Evolutionary conservation across 257 asterid species (phyloP).

Genomic region (Solanum pennellii): DNA sequence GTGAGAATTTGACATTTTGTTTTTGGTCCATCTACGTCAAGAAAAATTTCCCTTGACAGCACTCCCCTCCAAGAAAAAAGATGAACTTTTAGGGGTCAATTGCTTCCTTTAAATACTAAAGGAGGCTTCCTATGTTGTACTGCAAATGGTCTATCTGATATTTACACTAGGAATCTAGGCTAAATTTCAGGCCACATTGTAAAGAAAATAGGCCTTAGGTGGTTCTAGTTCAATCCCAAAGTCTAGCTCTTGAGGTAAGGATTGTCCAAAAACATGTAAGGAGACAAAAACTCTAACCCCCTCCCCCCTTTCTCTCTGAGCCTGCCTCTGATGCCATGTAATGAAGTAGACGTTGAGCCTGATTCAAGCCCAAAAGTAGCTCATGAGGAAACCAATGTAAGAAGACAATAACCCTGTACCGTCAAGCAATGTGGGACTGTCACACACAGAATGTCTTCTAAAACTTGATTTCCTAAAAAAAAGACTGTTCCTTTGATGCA

Average conservation of each 20-base stretch:
- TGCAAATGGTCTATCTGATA: not conserved
- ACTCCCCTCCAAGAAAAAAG: not conserved
- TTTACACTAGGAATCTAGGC: not conserved
- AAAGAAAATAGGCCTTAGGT: not conserved
- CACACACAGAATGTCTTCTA: not conserved
- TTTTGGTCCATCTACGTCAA: not conserved
- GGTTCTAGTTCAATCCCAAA: not conserved
- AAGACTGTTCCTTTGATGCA: not conserved
- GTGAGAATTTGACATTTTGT: not conserved
- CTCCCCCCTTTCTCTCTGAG: not conserved
- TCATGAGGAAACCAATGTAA: not conserved
- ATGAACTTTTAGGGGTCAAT: not conserved
- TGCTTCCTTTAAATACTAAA: not conserved
- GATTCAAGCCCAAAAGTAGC: not conserved
- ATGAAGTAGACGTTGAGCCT: not conserved
- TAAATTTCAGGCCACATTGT: not conserved
- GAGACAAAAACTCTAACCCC: not conserved
- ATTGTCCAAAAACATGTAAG: not conserved
- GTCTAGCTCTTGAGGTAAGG: not conserved
- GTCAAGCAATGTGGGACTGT: not conserved
- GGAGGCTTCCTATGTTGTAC: not conserved
- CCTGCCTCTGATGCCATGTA: not conserved
- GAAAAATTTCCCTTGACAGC: not conserved
- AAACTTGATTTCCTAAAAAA: not conserved
- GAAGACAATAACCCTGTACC: not conserved